Evolutionary conservation across 352 stramenopile species (phyloP).

Genomic region (Globisporangium takayamanum): DNA sequence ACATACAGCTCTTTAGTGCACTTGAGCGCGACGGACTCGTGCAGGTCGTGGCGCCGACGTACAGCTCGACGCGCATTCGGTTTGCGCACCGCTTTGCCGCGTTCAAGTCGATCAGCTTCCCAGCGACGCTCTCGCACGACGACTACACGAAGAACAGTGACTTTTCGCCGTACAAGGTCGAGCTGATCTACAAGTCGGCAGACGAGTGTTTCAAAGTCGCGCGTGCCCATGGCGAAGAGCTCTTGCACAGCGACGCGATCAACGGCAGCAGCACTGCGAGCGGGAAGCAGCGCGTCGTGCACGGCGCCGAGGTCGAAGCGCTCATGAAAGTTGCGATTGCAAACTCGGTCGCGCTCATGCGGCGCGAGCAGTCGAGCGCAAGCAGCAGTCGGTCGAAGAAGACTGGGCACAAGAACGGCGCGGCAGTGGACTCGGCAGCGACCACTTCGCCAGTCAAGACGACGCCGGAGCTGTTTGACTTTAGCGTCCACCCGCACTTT

Average conservation of each 20-base stretch:
- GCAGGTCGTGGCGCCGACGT: conserved; percentile 32
- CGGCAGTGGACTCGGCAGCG: neutral
- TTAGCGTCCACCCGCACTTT: conserved; percentile 65
- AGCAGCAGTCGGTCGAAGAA: conserved; percentile 23
- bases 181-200: conserved; percentile 77
- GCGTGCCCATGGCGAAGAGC: conserved; percentile 40
- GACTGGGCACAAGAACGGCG: conserved; percentile 14
- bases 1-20: conserved; percentile 39
- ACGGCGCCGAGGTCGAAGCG: conserved; percentile 40
- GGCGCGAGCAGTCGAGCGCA: conserved; percentile 30
- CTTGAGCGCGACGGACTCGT: conserved; percentile 71
- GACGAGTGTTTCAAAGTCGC: conserved; percentile 83
- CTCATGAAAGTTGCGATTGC: conserved; percentile 56
- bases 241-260: conserved; percentile 34
- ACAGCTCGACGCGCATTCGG: conserved; percentile 58
- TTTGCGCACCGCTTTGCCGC: conserved; percentile 76
- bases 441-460: neutral
- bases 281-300: conserved; percentile 12
- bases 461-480: conserved; percentile 41
- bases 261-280: conserved; percentile 9
- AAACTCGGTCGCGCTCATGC: conserved; percentile 55
- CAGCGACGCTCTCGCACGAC: conserved; percentile 56
- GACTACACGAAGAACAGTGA: conserved; percentile 76
- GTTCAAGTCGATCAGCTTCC: conserved; percentile 71
- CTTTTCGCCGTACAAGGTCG: conserved; percentile 62